These are phyloP conservation scores for Avena insularis DNA, from an alignment of 176 grass and related monocot genomes.

Conservation along the genomic window DNA sequence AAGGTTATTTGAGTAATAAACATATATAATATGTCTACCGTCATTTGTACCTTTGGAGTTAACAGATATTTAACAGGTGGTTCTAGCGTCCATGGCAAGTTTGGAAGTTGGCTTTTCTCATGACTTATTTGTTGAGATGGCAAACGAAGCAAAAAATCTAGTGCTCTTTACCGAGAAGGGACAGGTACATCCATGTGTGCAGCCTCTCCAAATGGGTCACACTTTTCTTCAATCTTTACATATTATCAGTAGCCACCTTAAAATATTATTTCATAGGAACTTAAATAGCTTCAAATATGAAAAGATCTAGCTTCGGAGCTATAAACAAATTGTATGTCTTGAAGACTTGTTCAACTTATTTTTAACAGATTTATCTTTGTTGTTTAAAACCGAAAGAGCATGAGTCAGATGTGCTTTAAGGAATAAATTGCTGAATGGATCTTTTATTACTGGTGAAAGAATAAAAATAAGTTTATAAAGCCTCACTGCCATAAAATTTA, in stretches of 20 bases:
- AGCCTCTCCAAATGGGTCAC: conserved; percentile 26
- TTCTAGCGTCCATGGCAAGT: conserved; percentile 96
- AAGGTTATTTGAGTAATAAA: conserved; percentile 67
- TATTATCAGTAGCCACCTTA: conserved; percentile 18
- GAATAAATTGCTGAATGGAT: conserved; percentile 35
- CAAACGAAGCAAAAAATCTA: conserved; percentile 83
- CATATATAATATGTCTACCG: conserved; percentile 24
- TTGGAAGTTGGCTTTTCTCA: conserved; percentile 97
- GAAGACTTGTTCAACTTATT: neutral
- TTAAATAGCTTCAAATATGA: neutral
- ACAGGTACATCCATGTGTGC: conserved; percentile 61
- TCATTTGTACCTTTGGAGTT: conserved; percentile 43
- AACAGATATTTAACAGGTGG: conserved; percentile 70
- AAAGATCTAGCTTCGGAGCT: neutral
- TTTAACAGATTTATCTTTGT: neutral
- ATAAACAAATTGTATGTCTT: neutral
- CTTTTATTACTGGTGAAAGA: neutral
- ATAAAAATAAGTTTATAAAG: conserved; percentile 22
- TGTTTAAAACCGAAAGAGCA: neutral
- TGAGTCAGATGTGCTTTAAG: neutral
- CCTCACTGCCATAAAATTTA: neutral
- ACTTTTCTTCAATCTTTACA: conserved; percentile 19
- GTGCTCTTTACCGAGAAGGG: conserved; percentile 96
- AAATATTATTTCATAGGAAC: conserved; percentile 12
- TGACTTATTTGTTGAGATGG: conserved; percentile 99